Evolutionary conservation across 1,284 basidiomycete species (phyloP), one percentile per base, ranked within the genome.

Genomic region (Leucoagaricus sp.): DNA sequence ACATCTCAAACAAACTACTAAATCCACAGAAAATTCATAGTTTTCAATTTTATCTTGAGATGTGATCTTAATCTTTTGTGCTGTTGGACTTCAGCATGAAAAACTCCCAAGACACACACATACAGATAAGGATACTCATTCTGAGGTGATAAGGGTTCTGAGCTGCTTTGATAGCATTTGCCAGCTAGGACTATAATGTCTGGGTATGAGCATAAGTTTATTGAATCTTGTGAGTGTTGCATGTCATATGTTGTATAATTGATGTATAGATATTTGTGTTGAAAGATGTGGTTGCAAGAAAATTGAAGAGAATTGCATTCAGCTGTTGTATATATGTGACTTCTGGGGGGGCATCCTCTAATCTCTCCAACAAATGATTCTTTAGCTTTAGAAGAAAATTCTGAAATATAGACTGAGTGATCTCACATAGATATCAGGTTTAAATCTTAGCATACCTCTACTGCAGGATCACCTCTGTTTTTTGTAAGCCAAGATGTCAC

Each of bases 211-310:
- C 62, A 47, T 0, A 69, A 71, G 44, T 75, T 79, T 49, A 81
- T 60, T 0, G 62, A 65, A 53, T 81, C 78, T 50, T 74, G 72
- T 5, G 64, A 64, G 3, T 69, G 66, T 0, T 67, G 65, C 12
- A 77, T 52, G 50, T 81, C 71, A 56, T 81, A 81, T 1, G 75
- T 78, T 0, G 75, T 80, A 59, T 75, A 80, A 50, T 80, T 77
- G 49, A 80, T 53, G 0, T 64, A 63, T 15, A 74, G 38, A 0
- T 60, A 60, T 17, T 69, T 66, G 52, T 72, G 66, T 0, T 44
- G 46, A 55, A 73, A 77, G 0, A 80, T 63, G 1, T 44, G 29
- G 31, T 70, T 55, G 13, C 70, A 49, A 1, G 51, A 26, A 21
- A 77, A 63, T 2, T 52, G 15, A 4, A 76, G 57, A 15, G 57